These are phyloP conservation scores for Chalciporus pseudorubinellus DNA, from an alignment of 768 basidiomycete genomes.

Conservation along the genomic window DNA sequence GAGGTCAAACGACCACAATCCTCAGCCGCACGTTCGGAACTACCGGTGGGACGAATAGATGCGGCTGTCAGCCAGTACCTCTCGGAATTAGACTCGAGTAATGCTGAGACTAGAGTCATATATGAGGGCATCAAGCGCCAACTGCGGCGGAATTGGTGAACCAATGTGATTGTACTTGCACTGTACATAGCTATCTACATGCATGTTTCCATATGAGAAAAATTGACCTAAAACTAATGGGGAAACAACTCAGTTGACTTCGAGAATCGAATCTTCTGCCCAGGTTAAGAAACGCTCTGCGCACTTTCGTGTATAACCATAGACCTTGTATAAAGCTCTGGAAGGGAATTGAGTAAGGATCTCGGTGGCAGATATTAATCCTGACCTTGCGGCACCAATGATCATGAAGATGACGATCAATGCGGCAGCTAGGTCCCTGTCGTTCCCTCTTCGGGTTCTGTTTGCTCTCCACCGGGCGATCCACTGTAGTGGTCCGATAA, in stretches of 20 bases:
- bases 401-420: conserved; percentile 60
- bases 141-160: conserved; percentile 68
- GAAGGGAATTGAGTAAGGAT: conserved; percentile 9
- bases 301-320: conserved; percentile 55
- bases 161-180: conserved; percentile 11
- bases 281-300: conserved; percentile 62
- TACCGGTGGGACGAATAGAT: conserved; percentile 79
- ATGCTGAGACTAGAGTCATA: conserved; percentile 56
- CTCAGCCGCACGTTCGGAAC: conserved; percentile 56
- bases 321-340: conserved; percentile 73
- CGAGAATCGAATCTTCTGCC: conserved; percentile 79
- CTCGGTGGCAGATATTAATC: conserved; percentile 2
- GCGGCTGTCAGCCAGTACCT: conserved; percentile 72
- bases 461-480: conserved; percentile 63
- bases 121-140: conserved; percentile 75
- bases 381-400: conserved; percentile 62
- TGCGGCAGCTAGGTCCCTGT: conserved; percentile 63
- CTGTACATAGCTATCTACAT: conserved; percentile 13
- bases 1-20: conserved; percentile 74
- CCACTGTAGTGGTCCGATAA: conserved; percentile 69
- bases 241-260: conserved; percentile 49
- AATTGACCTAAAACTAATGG: neutral
- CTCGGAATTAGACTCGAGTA: conserved; percentile 59
- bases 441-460: conserved; percentile 49
- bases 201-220: conserved; percentile 11